These are phyloP conservation scores for Orychophragmus violaceus DNA, from an alignment of 345 rosid species.

Conservation along the genomic window DNA sequence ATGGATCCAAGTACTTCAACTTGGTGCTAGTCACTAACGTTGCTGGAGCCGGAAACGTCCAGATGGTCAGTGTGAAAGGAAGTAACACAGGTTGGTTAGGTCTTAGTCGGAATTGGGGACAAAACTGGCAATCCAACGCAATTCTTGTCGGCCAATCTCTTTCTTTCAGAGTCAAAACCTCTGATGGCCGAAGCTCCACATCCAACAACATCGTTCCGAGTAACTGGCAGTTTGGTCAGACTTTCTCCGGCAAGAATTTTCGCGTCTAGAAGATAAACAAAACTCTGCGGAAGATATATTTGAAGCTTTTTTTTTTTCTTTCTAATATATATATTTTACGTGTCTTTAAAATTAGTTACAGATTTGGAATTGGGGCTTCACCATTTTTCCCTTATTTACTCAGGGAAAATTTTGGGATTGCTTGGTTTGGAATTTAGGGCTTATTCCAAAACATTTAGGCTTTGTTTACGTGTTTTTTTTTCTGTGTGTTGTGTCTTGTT, in stretches of 20 bases:
- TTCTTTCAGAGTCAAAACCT: slow-evolving; percentile 48
- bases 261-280: slow-evolving; percentile 24
- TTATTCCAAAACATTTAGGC: not conserved
- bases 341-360: slow-evolving; percentile 9
- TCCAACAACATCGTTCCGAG: slow-evolving; percentile 58
- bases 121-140: slow-evolving; percentile 60
- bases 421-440: slow-evolving; percentile 19
- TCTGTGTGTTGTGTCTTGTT: slow-evolving; percentile 18
- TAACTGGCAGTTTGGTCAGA: slow-evolving; percentile 67
- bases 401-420: slow-evolving; percentile 37
- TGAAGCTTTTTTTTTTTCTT: not conserved
- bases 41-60: slow-evolving; percentile 56
- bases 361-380: slow-evolving; percentile 30
- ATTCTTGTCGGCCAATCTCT: slow-evolving; percentile 49
- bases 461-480: not conserved
- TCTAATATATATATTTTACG: not conserved
- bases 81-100: slow-evolving; percentile 43
- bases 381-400: slow-evolving; percentile 42
- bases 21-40: slow-evolving; percentile 54
- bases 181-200: slow-evolving; percentile 56
- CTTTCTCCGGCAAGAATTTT: slow-evolving; percentile 64
- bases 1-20: slow-evolving; percentile 58
- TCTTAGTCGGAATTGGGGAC: slow-evolving; percentile 63
- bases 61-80: slow-evolving; percentile 46
- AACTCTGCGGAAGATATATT: not conserved